Base-by-base conservation (phyloP, 805 yeast species). In the Pachysolen tannophilus region DNA sequence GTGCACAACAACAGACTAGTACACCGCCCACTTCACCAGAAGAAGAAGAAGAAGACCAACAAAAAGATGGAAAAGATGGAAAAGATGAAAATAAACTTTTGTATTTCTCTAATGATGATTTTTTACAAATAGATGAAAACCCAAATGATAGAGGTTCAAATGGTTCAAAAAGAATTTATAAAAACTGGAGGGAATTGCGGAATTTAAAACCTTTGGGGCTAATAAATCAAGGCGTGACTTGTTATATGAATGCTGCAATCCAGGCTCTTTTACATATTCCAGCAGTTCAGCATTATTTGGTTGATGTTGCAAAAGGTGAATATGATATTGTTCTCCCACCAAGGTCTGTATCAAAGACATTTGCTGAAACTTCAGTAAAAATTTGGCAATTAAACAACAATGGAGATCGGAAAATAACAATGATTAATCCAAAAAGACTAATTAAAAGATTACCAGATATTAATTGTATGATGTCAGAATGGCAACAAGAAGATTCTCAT, bases 401-500 rank as follows among this genome's bases (percentile, higher is more conserved):
- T 38, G 41, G 56, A 32, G 51, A 58, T 38, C 53, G 49, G 31
- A 55, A 52, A 26, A 53, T 61, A 34, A 63, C 67, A 40, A 75
- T 70, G 48, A 65, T 86, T 35, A 82, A 82, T 58, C 97, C 95
- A 8, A 76, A 76, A 46, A 75, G 72, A 49, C 65, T 87, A 47
- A 79, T 84, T 39, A 67, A 67, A 34, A 68, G 86, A 44, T 63
- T 84, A 38, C 83, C 72, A 33, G 95, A 85, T 48, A 85, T 90
- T 48, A 87, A 87, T 57, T 85, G 95, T 54, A 84, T 85, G 95
- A 86, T 88, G 95, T 78, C 87, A 30, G 92, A 80, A 55, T 88
- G 95, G 95, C 88, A 86, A 58, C 98, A 92, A 56, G 97, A 92
- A 58, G 98, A 92, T 58, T 82, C 95, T 1, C 98, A 92, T 58